Percentiles rank a stretch among this genome's conserved stretches.
These are phyloP conservation scores for Scenedesmus sp. DNA, from an alignment of 163 green algal species.

Conservation along the genomic window DNA sequence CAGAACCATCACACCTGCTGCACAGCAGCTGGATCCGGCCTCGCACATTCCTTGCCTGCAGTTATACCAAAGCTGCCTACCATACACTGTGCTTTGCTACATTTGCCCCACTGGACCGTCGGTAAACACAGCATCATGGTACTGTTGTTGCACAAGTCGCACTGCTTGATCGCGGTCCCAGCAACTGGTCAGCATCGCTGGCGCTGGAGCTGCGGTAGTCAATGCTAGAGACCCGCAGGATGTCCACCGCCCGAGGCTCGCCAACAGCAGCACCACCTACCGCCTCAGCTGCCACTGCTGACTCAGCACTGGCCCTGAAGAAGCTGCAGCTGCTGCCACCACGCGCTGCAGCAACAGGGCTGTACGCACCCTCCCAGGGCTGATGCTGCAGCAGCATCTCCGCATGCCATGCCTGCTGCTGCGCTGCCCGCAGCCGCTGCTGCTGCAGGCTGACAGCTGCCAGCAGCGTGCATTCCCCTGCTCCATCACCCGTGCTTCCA, in stretches of 20 bases:
- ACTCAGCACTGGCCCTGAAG: not conserved
- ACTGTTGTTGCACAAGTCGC: not conserved
- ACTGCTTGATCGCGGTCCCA: too few relatives aligned
- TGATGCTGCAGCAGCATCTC: slow-evolving; percentile 35
- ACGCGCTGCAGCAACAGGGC: slow-evolving; percentile 8
- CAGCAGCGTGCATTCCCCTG: not conserved
- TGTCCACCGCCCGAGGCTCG: not conserved
- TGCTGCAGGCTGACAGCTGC: not conserved
- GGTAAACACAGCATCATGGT: too few relatives aligned
- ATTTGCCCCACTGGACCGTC: too few relatives aligned
- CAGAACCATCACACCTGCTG: too few relatives aligned
- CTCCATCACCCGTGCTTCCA: not conserved
- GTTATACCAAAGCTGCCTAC: too few relatives aligned
- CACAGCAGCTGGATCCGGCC: too few relatives aligned
- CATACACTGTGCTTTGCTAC: too few relatives aligned
- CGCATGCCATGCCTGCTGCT: slow-evolving; percentile 38
- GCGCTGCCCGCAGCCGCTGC: slow-evolving; percentile 16
- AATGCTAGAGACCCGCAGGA: not conserved
- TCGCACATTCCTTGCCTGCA: too few relatives aligned
- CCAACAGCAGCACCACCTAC: not conserved
- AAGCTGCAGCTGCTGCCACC: not conserved
- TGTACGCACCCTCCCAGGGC: slow-evolving; percentile 42
- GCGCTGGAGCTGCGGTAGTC: not conserved
- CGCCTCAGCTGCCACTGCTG: not conserved
- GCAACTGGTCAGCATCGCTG: not conserved